Evolutionary conservation across 31 red algal species (phyloP).

Genomic region (Asparagopsis taxiformis): DNA sequence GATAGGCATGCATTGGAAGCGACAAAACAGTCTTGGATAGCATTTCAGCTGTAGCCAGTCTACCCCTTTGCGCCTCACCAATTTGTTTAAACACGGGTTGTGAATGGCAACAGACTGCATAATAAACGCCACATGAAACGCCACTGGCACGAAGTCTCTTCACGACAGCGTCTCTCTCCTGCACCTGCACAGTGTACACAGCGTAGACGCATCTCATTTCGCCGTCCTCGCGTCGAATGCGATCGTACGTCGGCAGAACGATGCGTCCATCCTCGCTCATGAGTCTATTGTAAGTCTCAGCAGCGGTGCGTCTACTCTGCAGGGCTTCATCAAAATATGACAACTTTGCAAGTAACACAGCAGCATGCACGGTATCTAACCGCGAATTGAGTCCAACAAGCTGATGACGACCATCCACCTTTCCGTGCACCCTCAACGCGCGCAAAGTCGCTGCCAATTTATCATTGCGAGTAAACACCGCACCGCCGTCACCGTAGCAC

Average conservation of each 20-base stretch:
- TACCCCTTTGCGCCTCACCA: slow-evolving; percentile 5
- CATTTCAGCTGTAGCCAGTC: neutral
- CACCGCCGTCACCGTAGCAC: slow-evolving; percentile 92
- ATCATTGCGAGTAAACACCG: slow-evolving; percentile 72
- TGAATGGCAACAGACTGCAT: slow-evolving; percentile 52
- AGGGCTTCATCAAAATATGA: slow-evolving; percentile 42
- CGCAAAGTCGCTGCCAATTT: slow-evolving; percentile 45
- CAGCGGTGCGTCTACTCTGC: slow-evolving; percentile 30
- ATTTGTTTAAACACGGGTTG: slow-evolving; percentile 50
- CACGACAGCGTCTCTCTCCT: slow-evolving; percentile 47
- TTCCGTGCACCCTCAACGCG: slow-evolving; percentile 72
- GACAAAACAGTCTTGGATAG: slow-evolving; percentile 41
- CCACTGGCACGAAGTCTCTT: slow-evolving; percentile 27
- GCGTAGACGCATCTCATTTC: slow-evolving; percentile 47
- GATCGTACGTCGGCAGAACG: slow-evolving; percentile 35
- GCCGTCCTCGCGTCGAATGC: slow-evolving; percentile 17
- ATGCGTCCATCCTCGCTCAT: slow-evolving; percentile 32
- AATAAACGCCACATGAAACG: slow-evolving; percentile 62
- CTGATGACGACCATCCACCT: slow-evolving; percentile 43
- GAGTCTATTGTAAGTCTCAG: slow-evolving; percentile 38
- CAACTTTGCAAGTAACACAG: slow-evolving; percentile 74
- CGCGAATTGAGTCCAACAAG: slow-evolving; percentile 49
- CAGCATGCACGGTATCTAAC: slow-evolving; percentile 85
- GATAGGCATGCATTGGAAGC: slow-evolving; percentile 75
- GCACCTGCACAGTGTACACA: slow-evolving; percentile 61